These are phyloP conservation scores for Rhizoctonia solani DNA, from an alignment of 1,284 basidiomycete genomes.

Conservation along the genomic window DNA sequence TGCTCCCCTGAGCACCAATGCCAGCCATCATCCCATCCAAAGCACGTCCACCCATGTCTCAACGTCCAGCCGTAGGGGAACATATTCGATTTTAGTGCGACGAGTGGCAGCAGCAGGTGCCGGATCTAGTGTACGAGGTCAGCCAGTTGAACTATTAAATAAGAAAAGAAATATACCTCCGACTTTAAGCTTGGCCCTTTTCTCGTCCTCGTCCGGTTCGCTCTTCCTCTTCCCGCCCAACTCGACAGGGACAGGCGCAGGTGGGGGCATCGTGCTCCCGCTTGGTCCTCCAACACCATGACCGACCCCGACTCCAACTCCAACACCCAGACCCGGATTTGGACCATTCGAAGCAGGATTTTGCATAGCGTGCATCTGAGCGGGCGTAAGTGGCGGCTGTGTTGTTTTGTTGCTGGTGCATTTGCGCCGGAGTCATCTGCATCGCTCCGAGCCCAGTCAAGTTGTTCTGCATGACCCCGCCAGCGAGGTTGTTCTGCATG, in stretches of 20 bases:
- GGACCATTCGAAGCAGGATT: neutral
- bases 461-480: too few species aligned
- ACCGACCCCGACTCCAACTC: too few species aligned
- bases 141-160: neutral
- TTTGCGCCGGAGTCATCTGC: constrained; percentile 9
- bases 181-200: constrained; percentile 16
- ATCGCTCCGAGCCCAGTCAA: too few species aligned
- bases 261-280: constrained; percentile 14
- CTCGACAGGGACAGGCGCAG: constrained; percentile 4
- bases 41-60: constrained; percentile 88
- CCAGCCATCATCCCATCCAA: constrained; percentile 67
- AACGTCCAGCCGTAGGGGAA: constrained; percentile 76
- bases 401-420: constrained; percentile 27
- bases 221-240: constrained; percentile 18
- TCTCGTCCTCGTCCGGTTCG: constrained; percentile 19
- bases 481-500: too few species aligned
- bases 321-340: neutral
- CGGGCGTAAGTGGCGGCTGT: neutral
- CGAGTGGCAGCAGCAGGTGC: too few species aligned
- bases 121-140: too few species aligned
- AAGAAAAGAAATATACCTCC: neutral
- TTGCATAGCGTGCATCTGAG: constrained; percentile 17
- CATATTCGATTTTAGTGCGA: constrained; percentile 88
- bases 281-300: too few species aligned
- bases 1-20: constrained; percentile 52